These are phyloP conservation scores for Russula foetens DNA, from an alignment of 768 basidiomycete genomes.

Conservation along the genomic window DNA sequence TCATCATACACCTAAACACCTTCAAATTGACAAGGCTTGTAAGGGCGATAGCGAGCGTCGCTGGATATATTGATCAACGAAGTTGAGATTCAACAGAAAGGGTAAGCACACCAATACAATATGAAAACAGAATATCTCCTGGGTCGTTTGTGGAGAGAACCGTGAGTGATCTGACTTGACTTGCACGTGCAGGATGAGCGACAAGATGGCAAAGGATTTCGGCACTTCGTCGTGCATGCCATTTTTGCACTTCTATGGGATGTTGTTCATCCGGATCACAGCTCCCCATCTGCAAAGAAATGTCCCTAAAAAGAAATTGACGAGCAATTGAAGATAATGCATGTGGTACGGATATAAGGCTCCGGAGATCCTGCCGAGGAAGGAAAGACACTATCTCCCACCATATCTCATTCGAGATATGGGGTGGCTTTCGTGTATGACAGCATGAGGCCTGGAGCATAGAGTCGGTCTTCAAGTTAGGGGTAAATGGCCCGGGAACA, in stretches of 20 bases:
- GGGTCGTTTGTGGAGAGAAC: neutral
- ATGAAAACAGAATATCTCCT: neutral
- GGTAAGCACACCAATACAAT: neutral
- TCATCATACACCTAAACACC: too few relatives aligned
- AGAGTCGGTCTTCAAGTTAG: neutral
- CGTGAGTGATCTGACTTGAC: neutral
- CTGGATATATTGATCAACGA: too few relatives aligned
- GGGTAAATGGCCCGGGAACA: too few relatives aligned
- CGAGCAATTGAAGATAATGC: neutral
- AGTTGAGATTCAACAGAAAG: too few relatives aligned
- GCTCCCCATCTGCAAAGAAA: neutral
- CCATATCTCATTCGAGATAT: neutral
- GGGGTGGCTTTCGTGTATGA: neutral
- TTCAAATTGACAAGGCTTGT: too few relatives aligned
- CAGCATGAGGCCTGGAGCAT: constrained; percentile 19
- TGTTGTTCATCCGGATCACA: neutral
- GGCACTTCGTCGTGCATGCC: neutral
- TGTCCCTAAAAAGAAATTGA: neutral
- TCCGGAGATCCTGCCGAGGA: neutral
- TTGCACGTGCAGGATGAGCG: neutral
- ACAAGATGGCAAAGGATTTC: neutral
- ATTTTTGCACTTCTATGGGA: neutral
- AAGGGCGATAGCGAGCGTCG: too few relatives aligned
- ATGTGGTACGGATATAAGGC: neutral
- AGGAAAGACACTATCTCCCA: neutral